These are phyloP conservation scores for Ceratocystis papillata DNA, from an alignment of 2,329 filamentous ascomycete genomes.

Conservation along the genomic window DNA sequence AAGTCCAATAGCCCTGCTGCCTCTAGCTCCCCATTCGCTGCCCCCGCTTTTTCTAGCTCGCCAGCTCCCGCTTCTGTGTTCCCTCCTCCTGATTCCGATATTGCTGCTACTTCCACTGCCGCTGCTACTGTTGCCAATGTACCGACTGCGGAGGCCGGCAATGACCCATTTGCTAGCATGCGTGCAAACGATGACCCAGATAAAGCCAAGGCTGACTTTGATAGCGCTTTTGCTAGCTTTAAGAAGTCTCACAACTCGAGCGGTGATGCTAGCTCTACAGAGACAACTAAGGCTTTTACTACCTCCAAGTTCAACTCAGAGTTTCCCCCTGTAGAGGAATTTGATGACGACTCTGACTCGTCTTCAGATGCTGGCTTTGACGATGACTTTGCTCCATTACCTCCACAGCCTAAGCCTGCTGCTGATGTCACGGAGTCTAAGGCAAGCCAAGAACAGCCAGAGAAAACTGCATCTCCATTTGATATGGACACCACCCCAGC, in stretches of 20 bases:
- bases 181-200: slow-evolving; percentile 45
- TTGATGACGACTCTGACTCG: slow-evolving; percentile 75
- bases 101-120: slow-evolving; percentile 8
- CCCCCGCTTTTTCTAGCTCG: background rate
- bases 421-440: slow-evolving; percentile 28
- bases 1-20: slow-evolving; percentile 23
- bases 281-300: slow-evolving; percentile 34
- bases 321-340: slow-evolving; percentile 86
- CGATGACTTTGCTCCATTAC: slow-evolving; percentile 73
- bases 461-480: slow-evolving; percentile 12
- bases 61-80: slow-evolving; percentile 25
- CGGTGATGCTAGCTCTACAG: slow-evolving; percentile 27
- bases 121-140: background rate
- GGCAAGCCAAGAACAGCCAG: slow-evolving; percentile 26
- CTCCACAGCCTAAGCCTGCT: slow-evolving; percentile 31
- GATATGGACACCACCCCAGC: slow-evolving; percentile 25
- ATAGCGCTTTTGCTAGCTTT: slow-evolving; percentile 74
- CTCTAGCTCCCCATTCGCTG: slow-evolving; percentile 18
- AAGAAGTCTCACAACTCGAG: slow-evolving; percentile 43
- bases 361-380: slow-evolving; percentile 76
- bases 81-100: slow-evolving; percentile 25
- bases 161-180: slow-evolving; percentile 17
- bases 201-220: slow-evolving; percentile 69
- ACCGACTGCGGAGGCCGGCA: background rate
- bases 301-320: slow-evolving; percentile 55